Conservation (phyloP, 2,329 filamentous ascomycete genomes). For the Mollisia scopiformis region DNA sequence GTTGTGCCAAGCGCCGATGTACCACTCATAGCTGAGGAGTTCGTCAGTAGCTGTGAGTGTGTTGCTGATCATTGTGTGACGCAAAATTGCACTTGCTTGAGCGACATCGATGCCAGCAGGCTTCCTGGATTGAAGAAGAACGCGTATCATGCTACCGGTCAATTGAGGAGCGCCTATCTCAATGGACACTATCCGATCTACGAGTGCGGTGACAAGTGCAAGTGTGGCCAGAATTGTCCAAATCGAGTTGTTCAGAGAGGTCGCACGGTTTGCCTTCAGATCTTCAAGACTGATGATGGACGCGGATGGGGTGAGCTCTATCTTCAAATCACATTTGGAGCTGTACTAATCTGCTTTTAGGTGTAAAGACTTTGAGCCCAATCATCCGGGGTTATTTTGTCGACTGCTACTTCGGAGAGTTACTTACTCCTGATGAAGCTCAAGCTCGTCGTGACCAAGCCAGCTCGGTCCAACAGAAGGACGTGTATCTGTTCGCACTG, state of each 20-base stretch:
- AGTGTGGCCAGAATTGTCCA: slow-evolving; percentile 65
- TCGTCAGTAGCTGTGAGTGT: slow-evolving; percentile 73
- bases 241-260: slow-evolving; percentile 80
- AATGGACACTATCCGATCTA: slow-evolving; percentile 68
- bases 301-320: slow-evolving; percentile 72
- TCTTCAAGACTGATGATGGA: slow-evolving; percentile 70
- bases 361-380: slow-evolving; percentile 65
- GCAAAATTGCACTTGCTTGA: slow-evolving; percentile 67
- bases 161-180: slow-evolving; percentile 55
- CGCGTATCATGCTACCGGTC: slow-evolving; percentile 61
- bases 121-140: slow-evolving; percentile 35
- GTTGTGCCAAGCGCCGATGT: slow-evolving; percentile 65
- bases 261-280: slow-evolving; percentile 69
- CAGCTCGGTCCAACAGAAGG: slow-evolving; percentile 63
- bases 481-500: slow-evolving; percentile 78
- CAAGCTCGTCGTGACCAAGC: slow-evolving; percentile 62
- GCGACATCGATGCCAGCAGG: slow-evolving; percentile 56
- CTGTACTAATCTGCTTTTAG: slow-evolving; percentile 38
- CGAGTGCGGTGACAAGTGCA: slow-evolving; percentile 76
- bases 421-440: slow-evolving; percentile 67
- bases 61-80: slow-evolving; percentile 66
- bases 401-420: slow-evolving; percentile 76
- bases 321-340: not conserved
- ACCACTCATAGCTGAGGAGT: slow-evolving; percentile 58
- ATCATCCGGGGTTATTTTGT: slow-evolving; percentile 77